Evolutionary conservation across 441 rosid genomes (phyloP).

Genomic region (Populus hybrid): DNA sequence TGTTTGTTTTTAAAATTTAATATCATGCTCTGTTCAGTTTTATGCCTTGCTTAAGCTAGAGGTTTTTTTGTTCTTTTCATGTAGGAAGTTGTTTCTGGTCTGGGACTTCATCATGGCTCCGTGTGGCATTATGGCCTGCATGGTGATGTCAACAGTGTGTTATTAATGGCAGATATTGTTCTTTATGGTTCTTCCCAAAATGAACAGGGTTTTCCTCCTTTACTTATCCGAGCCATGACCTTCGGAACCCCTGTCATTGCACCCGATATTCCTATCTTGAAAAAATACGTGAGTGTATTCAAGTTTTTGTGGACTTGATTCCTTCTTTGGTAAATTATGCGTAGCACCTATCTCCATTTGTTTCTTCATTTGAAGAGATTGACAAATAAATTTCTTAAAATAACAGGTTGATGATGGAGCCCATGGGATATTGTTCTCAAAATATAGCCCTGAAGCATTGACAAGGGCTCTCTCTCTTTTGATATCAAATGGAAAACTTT

Average conservation of each 20-base stretch:
- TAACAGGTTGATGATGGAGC: constrained; percentile 72
- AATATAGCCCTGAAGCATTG: constrained; percentile 68
- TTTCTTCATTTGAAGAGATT: too few species aligned
- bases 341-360: constrained; percentile 1
- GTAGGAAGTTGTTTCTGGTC: constrained; percentile 77
- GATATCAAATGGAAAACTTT: constrained; percentile 76
- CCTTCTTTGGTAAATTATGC: constrained; percentile 5
- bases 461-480: constrained; percentile 68
- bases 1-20: too few species aligned
- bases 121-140: constrained; percentile 74
- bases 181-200: constrained; percentile 93
- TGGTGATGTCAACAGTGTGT: constrained; percentile 65
- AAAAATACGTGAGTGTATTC: constrained; percentile 61
- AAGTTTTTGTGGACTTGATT: constrained; percentile 1
- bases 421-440: constrained; percentile 66
- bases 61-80: constrained; percentile 12
- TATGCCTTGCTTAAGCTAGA: too few species aligned
- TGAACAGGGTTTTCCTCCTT: constrained; percentile 86
- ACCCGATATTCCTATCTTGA: constrained; percentile 78
- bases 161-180: constrained; percentile 86
- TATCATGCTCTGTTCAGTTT: background rate
- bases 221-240: constrained; percentile 89
- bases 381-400: constrained; percentile 3
- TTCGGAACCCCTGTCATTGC: constrained; percentile 72
- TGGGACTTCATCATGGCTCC: constrained; percentile 71